Evolutionary conservation across 2,329 filamentous ascomycete species (phyloP).

Genomic region (Epichloe hybrida): DNA sequence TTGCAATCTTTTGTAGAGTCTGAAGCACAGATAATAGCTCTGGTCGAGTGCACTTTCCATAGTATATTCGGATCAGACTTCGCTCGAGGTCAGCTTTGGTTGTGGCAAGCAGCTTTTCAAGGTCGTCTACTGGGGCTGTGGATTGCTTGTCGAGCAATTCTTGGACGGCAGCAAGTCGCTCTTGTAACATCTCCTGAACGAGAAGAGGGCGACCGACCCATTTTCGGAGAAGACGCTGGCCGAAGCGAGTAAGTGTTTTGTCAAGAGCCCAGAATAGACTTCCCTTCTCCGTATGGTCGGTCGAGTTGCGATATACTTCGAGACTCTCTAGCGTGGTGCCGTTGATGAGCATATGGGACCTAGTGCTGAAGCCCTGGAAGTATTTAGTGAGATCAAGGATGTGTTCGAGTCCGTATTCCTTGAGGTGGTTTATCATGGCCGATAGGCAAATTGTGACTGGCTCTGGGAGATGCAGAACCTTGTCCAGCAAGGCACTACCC

Average conservation of each 20-base stretch:
- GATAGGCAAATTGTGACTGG: conserved; percentile 84
- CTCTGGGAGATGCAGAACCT: conserved; percentile 73
- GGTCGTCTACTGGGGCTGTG: conserved; percentile 54
- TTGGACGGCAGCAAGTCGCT: conserved; percentile 71
- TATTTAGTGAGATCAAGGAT: conserved; percentile 95
- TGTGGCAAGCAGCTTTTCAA: conserved; percentile 57
- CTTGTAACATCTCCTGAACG: conserved; percentile 59
- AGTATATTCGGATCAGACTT: conserved; percentile 89
- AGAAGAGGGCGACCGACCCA: conserved; percentile 90
- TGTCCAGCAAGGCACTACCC: conserved; percentile 60
- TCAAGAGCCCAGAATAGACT: conserved; percentile 94
- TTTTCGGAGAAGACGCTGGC: conserved; percentile 74
- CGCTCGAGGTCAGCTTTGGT: conserved; percentile 79
- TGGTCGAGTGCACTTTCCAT: conserved; percentile 83
- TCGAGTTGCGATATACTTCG: conserved; percentile 91
- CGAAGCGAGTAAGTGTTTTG: conserved; percentile 81
- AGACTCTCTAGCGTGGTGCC: conserved; percentile 88
- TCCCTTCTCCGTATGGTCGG: conserved; percentile 70
- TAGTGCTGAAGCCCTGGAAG: conserved; percentile 87
- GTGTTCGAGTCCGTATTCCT: conserved; percentile 85
- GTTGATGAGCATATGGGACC: conserved; percentile 91
- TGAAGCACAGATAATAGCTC: conserved; percentile 80
- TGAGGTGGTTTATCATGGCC: conserved; percentile 87
- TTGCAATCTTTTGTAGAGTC: conserved; percentile 67
- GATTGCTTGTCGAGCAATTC: conserved; percentile 63